These are phyloP conservation scores for Alternaria incomplexa DNA, from an alignment of 2,329 filamentous ascomycete species.

Conservation along the genomic window DNA sequence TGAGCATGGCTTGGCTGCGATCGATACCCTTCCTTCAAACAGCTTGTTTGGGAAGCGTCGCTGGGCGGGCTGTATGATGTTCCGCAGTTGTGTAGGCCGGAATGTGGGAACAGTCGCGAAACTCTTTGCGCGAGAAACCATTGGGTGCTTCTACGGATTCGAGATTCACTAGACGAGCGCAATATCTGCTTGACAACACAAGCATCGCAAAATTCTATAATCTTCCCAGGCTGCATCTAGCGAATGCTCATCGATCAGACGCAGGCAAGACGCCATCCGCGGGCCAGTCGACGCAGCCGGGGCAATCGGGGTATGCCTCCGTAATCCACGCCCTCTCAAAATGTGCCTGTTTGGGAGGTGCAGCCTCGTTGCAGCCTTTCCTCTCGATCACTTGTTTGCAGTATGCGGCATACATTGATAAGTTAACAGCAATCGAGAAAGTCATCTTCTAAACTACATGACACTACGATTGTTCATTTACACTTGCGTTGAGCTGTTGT, in stretches of 20 bases:
- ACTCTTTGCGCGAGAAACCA: background rate
- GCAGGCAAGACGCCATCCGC: background rate
- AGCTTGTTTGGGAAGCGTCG: background rate
- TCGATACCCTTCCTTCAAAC: background rate
- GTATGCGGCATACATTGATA: background rate
- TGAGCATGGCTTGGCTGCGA: background rate
- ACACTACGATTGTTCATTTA: too few relatives aligned
- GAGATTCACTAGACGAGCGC: too few relatives aligned
- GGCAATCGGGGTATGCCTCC: background rate
- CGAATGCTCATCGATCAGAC: background rate
- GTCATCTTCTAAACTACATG: background rate
- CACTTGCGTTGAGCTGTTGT: too few relatives aligned
- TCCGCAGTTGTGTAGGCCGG: too few relatives aligned
- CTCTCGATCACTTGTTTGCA: background rate
- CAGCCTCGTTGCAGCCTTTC: background rate
- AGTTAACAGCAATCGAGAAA: background rate
- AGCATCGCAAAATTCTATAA: too few relatives aligned
- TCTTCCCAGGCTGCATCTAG: background rate
- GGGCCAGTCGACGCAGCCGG: background rate
- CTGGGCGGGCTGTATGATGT: background rate
- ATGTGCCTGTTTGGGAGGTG: background rate
- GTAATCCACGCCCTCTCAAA: background rate
- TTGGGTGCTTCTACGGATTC: too few relatives aligned
- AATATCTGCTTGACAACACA: too few relatives aligned
- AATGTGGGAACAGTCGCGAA: background rate